Evolutionary conservation across 441 rosid genomes (phyloP).

Genomic region (Metrosideros polymorpha): DNA sequence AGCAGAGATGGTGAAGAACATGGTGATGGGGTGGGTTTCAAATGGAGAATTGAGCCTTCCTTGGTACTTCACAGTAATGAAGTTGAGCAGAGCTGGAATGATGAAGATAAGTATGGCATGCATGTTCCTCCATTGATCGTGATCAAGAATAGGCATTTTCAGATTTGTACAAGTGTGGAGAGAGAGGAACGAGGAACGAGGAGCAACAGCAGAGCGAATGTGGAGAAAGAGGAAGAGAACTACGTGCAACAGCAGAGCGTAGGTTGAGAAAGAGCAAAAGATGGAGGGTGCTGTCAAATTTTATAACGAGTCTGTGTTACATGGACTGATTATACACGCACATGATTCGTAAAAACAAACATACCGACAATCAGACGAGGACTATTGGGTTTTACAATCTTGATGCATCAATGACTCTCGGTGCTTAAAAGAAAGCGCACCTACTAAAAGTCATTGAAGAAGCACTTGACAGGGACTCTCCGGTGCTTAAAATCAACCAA

Average conservation of each 20-base stretch:
- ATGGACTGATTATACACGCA: too few species aligned
- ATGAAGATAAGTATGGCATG: background rate
- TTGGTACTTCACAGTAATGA: background rate
- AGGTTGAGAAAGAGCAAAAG: background rate
- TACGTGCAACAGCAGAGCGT: background rate
- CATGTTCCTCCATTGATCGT: background rate
- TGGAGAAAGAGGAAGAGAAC: background rate
- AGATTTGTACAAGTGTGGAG: background rate
- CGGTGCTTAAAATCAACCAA: too few species aligned
- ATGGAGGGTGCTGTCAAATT: too few species aligned
- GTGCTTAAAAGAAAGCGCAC: too few species aligned
- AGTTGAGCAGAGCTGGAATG: background rate
- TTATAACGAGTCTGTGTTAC: too few species aligned
- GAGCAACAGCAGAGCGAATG: background rate
- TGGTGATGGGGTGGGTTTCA: background rate
- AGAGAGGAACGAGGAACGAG: background rate
- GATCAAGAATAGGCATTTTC: background rate
- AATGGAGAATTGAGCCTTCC: background rate
- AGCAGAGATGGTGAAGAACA: background rate
- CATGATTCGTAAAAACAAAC: too few species aligned
- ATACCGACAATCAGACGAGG: too few species aligned
- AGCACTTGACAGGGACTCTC: too few species aligned
- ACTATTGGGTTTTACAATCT: too few species aligned
- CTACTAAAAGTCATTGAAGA: too few species aligned
- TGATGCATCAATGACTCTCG: too few species aligned